These are phyloP conservation scores for Citrus sinensis DNA, from an alignment of 345 rosid species.

Conservation along the genomic window DNA sequence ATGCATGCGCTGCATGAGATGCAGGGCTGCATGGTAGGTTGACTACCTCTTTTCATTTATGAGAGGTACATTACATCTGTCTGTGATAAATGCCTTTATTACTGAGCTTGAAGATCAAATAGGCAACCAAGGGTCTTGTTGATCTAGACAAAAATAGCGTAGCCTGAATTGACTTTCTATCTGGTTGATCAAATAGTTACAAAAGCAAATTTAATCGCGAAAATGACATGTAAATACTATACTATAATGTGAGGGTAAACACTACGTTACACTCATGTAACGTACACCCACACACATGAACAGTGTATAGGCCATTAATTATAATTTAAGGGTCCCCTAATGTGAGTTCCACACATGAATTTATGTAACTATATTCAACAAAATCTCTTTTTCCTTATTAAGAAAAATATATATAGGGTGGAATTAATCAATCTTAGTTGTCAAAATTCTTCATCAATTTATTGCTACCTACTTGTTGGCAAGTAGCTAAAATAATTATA, in stretches of 20 bases:
- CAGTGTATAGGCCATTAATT: rapidly evolving
- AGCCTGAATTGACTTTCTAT: neutral
- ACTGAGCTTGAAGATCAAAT: neutral
- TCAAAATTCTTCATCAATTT: no score
- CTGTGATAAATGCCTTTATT: neutral
- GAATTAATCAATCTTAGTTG: no score
- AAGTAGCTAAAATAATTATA: no score
- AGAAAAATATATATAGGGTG: no score
- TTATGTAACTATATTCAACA: no score
- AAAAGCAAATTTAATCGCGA: neutral
- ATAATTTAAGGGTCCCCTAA: no score
- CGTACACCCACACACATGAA: rapidly evolving
- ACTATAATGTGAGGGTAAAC: no score
- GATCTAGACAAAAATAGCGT: neutral
- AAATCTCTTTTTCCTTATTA: neutral
- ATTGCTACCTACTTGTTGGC: no score
- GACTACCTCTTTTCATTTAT: neutral
- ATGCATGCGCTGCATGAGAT: no score
- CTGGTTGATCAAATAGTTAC: neutral
- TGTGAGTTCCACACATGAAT: no score
- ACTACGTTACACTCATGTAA: rapidly evolving
- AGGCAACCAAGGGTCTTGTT: neutral
- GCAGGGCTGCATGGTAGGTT: no score
- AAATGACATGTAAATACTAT: neutral
- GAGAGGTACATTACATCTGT: neutral